Conservation (phyloP, 2,329 filamentous ascomycete genomes). For the Beauveria rudraprayagi region DNA sequence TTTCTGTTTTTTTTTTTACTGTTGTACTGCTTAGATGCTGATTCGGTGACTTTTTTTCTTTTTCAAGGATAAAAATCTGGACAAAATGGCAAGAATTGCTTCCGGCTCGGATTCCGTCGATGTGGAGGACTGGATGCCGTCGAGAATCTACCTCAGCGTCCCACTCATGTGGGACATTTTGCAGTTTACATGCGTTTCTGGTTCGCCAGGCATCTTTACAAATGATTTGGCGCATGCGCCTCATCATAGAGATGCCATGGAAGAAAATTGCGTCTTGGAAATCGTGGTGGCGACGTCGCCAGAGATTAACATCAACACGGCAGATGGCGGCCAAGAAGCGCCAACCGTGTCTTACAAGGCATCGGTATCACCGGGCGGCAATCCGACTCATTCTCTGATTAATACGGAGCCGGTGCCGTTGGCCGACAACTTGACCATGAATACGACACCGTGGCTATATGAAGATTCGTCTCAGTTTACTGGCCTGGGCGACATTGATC, state of each 20-base stretch:
- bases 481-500: conserved; percentile 29
- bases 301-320: conserved; percentile 42
- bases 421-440: conserved; percentile 30
- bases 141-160: conserved; percentile 43
- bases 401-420: conserved; percentile 23
- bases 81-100: conserved; percentile 41
- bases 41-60: background rate
- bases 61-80: conserved; percentile 36
- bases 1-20: background rate
- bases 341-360: conserved; percentile 32
- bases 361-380: conserved; percentile 16
- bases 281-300: conserved; percentile 44
- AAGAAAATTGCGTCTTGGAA: conserved; percentile 34
- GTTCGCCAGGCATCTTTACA: conserved; percentile 26
- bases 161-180: conserved; percentile 46
- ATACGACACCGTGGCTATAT: conserved; percentile 36
- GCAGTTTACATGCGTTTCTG: conserved; percentile 36
- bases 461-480: conserved; percentile 33
- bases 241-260: conserved; percentile 22
- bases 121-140: conserved; percentile 43
- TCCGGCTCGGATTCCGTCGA: conserved; percentile 39
- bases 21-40: background rate
- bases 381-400: conserved; percentile 18
- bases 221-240: conserved; percentile 35
- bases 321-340: conserved; percentile 42